Evolutionary conservation across 495 filamentous ascomycete genomes (phyloP), one percentile per base, ranked within the genome.

Genomic region (Tuber umbilicatum): DNA sequence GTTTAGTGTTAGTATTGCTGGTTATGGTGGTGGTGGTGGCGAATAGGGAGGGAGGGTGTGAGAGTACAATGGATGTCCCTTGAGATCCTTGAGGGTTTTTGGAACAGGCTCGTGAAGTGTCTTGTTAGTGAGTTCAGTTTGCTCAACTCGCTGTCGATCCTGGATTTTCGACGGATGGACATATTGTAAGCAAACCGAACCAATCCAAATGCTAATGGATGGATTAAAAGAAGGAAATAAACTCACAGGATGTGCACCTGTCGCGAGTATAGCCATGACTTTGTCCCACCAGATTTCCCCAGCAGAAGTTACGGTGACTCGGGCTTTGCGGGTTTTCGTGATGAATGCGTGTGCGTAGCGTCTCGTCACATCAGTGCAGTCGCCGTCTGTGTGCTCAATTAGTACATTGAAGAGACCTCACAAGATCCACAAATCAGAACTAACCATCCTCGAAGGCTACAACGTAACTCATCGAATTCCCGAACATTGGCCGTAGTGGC

Each of bases 51-150:
- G 21, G 31, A 17, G n/a, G 37, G 27, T 12, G 38, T 21, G 37
- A 14, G 23, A 38, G 80, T 94, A 97, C 68, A 92, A 84, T 0
- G 96, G 96, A 83, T 99, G 95, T 78, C 92, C 90, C 81, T 97
- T 97, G 84, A 97, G 96, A 80, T 98, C 94, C 68, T 90, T 88
- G 27, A 97, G 88, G 77, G 94, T 97, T 68, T 89, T 88, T 7
- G 95, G 95, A 90, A 99, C 94, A 6, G 91, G 91, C 80, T 99
- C 95, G 17, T 86, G 85, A 0, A 89, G 89, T 73, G 92, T 90
- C 74, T 87, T 88, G 10, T 87, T 86, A 0, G 88, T 86, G 5
- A 99, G 84, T 78, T 97, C 94, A 16, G 86, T 89, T 41, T 91
- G 86, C 81, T 99, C 95, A 38, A 95, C 87, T 83, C 93, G 90